A percentile compares a stretch with the other conserved stretches of the same genome.
Conservation (phyloP, 257 asterid genomes). For the Nicotiana otophora region DNA sequence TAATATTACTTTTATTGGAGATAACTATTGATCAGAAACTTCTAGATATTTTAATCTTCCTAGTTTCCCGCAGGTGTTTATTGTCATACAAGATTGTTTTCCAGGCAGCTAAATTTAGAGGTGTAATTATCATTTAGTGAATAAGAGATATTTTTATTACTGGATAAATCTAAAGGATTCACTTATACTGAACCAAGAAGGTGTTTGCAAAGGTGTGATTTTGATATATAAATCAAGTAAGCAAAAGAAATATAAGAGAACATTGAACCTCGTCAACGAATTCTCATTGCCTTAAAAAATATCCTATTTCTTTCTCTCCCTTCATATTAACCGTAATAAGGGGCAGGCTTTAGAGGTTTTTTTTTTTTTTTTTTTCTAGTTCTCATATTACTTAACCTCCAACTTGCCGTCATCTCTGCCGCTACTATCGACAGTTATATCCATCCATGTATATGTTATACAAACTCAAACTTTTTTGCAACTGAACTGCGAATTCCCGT, state of each 20-base stretch:
- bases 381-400: not conserved
- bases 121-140: not conserved
- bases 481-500: not conserved
- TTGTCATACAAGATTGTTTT: not conserved
- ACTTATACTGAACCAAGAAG: not conserved
- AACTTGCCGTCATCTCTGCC: not conserved
- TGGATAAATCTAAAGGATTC: not conserved
- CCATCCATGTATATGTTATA: not conserved
- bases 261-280: not conserved
- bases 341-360: not conserved
- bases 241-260: not conserved
- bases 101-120: not conserved
- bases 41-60: not conserved
- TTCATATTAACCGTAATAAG: not conserved
- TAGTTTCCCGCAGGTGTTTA: not conserved
- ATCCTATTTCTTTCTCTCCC: not conserved
- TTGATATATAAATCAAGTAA: not conserved
- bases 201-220: not conserved
- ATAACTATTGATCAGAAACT: not conserved
- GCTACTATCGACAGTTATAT: not conserved
- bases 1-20: not conserved
- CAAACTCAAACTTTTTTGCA: not conserved
- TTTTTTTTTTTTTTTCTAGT: not conserved
- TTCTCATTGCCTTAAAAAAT: not conserved
- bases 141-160: not conserved